Evolutionary conservation across 2,329 filamentous ascomycete genomes (phyloP).

Genomic region (Malbranchea cinnamomea): DNA sequence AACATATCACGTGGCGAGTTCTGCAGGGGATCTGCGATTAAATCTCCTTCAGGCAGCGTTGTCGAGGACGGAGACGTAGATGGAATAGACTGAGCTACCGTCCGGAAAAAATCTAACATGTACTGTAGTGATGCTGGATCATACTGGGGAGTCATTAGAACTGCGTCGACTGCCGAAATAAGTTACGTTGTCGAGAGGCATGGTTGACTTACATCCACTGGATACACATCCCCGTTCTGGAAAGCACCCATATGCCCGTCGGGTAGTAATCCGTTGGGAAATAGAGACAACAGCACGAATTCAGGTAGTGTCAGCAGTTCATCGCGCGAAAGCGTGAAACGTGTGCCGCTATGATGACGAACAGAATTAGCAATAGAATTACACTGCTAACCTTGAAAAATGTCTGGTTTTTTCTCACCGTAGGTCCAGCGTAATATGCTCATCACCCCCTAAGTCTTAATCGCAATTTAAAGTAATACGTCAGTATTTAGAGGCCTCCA

Average conservation of each 20-base stretch:
- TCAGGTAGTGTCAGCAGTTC: slow-evolving; percentile 91
- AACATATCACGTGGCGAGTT: slow-evolving; percentile 59
- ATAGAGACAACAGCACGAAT: slow-evolving; percentile 93
- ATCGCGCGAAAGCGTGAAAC: slow-evolving; percentile 86
- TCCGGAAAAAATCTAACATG: slow-evolving; percentile 97
- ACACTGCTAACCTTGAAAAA: slow-evolving; percentile 3
- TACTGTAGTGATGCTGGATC: slow-evolving; percentile 93
- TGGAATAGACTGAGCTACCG: slow-evolving; percentile 82
- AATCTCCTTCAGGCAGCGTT: slow-evolving; percentile 43
- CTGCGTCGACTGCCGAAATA: background rate
- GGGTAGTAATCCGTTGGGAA: slow-evolving; percentile 94
- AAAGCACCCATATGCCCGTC: slow-evolving; percentile 92
- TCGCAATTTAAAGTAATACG: slow-evolving; percentile 1
- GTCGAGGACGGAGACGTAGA: slow-evolving; percentile 52
- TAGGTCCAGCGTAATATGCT: slow-evolving; percentile 88
- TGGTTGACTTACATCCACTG: slow-evolving; percentile 73
- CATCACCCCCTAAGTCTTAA: slow-evolving; percentile 44
- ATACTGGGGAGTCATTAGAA: slow-evolving; percentile 47
- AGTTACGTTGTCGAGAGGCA: background rate
- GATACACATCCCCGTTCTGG: slow-evolving; percentile 83
- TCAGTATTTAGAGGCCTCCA: too few relatives aligned
- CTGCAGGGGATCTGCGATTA: slow-evolving; percentile 58
- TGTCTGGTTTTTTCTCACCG: slow-evolving; percentile 44
- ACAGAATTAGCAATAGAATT: too few relatives aligned
- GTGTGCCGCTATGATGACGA: slow-evolving; percentile 66